Evolutionary conservation across 306 rosid species (phyloP), one percentile per base, ranked within the genome.

Genomic region (Casuarina equisetifolia): DNA sequence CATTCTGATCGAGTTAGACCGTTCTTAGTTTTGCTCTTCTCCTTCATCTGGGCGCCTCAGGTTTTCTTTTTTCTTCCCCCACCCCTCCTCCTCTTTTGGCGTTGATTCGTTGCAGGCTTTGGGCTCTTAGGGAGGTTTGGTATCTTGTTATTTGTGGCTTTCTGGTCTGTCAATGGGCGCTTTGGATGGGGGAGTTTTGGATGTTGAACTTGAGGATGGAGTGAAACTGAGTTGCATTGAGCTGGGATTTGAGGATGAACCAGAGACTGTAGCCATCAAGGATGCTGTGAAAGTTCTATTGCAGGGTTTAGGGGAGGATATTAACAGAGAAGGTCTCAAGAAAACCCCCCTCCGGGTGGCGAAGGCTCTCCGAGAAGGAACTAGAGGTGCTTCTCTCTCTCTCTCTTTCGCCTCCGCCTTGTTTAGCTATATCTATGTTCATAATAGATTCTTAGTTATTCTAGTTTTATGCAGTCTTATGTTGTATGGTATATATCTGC

Each of bases 321-420:
- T 89, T 49, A 86, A 90, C 77, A 86, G 99, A 74, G 98, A 96
- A 78, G 98, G 99, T 72, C 69, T 96, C 53, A 82, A 76, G 77
- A 96, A 91, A 84, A 96, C 97, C 35, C 99, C 99, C 58, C 84
- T 87, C 74, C 97, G 97, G 46, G 98, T 96, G 75, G 98, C 99
- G 19, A 92, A 96, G 82, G 96, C 99, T 55, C 94, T 96, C 58
- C 82, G 91, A 67, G 93, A 96, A 81, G 99, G 99, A 84, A 96
- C 99, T 32, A 90, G 75, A 86, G 99, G 99, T 95, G 35, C 74
- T 13, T 78, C 48, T 62, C 3, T 25, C 8, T 53, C 53, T 66
- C 3, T 12, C 10, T 57, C 13, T 75, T 42, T 32, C 25, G 53
- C 12, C 66, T 74, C 9, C 9, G 25, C 32, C 16, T 55, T 9